phyloP scores from a whole-genome alignment of 495 filamentous ascomycete genomes.

The Neurospora sp. region DNA sequence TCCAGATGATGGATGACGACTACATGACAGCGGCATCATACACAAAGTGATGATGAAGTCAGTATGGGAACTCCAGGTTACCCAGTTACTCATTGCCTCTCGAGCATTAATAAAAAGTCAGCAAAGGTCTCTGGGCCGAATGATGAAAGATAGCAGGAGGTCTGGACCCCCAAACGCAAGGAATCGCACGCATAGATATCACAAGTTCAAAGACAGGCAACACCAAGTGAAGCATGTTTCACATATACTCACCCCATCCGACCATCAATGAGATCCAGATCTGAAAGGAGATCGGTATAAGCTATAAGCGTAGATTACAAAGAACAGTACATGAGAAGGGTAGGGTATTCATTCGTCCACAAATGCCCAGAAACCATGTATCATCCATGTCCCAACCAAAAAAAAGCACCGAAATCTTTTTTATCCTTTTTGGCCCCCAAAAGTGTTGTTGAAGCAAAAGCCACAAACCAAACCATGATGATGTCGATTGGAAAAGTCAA shows the following conservation, averaged over 20 bases:
- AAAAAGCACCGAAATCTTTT: not conserved
- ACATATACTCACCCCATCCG: not conserved
- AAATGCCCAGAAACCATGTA: not conserved
- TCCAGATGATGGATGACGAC: not conserved
- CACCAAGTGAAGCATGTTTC: not conserved
- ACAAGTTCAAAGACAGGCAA: not conserved
- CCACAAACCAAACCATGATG: not conserved
- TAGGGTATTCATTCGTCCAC: not conserved
- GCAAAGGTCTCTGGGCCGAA: not conserved
- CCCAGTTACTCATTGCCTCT: not conserved
- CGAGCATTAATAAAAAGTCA: not conserved
- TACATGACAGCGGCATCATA: not conserved
- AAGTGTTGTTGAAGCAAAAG: not conserved
- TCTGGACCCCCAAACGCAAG: not conserved
- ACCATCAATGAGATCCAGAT: not conserved
- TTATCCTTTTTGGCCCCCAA: not conserved
- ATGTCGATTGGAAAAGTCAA: not conserved
- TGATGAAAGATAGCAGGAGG: not conserved
- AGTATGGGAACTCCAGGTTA: accelerated
- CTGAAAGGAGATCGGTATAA: not conserved
- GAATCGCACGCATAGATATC: not conserved
- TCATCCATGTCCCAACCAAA: not conserved
- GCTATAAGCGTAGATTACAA: not conserved
- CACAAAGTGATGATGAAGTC: not conserved
- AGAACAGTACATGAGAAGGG: not conserved